phyloP scores from a whole-genome alignment of 352 stramenopile genomes.

The Phytopythium boreale region DNA sequence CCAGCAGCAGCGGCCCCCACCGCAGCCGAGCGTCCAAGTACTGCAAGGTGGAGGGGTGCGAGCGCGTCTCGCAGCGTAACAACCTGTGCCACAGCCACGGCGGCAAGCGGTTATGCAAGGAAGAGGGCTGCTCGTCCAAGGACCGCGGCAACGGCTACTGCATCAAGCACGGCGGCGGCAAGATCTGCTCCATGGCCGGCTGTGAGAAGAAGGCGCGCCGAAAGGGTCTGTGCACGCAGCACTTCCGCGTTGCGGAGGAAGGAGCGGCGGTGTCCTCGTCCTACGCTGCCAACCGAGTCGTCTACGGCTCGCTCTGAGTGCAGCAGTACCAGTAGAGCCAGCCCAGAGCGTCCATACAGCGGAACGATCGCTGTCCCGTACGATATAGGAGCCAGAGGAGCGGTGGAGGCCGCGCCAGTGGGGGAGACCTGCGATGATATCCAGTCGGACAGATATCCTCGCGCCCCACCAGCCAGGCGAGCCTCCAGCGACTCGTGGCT shows the following conservation, averaged over 20 bases:
- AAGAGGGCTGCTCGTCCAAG: slow-evolving; percentile 71
- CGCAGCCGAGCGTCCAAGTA: slow-evolving; percentile 84
- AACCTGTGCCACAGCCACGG: slow-evolving; percentile 82
- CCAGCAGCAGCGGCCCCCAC: slow-evolving; percentile 17
- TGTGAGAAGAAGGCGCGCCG: slow-evolving; percentile 83
- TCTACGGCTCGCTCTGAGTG: slow-evolving; percentile 7
- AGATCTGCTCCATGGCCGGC: slow-evolving; percentile 69
- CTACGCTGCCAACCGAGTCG: background rate
- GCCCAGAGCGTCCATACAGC: background rate
- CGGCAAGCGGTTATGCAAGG: slow-evolving; percentile 80
- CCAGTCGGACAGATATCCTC: background rate
- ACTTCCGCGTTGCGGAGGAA: slow-evolving; percentile 62
- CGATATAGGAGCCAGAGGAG: background rate
- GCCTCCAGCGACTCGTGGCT: background rate
- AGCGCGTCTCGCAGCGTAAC: slow-evolving; percentile 81
- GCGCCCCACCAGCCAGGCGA: no score
- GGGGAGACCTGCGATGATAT: background rate
- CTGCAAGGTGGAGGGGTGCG: slow-evolving; percentile 79
- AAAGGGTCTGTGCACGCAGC: slow-evolving; percentile 80
- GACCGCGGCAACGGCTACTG: slow-evolving; percentile 82
- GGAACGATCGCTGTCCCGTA: background rate
- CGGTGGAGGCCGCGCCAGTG: background rate
- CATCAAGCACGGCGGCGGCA: slow-evolving; percentile 81
- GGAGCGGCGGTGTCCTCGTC: background rate
- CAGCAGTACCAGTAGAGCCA: no score